phyloP scores from a whole-genome alignment of 148 eudicot species.

The Arctostaphylos glauca region DNA sequence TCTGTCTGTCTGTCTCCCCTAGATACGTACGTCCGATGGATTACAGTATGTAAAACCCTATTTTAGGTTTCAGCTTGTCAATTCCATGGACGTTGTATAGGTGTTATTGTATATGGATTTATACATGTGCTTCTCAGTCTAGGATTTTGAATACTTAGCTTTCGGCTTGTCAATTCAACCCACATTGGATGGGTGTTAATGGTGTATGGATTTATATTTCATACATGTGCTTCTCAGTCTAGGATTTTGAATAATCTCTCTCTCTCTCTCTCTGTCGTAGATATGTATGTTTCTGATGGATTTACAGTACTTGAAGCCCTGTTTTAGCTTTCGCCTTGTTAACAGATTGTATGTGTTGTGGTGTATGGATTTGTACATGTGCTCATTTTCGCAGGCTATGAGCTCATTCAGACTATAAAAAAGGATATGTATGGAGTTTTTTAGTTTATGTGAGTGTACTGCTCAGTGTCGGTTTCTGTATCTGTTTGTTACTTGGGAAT shows the following conservation, averaged over 20 bases:
- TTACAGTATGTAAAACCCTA: not conserved
- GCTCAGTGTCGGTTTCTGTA: not conserved
- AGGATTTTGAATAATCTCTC: not conserved
- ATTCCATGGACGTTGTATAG: not conserved
- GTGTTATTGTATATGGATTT: not conserved
- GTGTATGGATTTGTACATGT: not conserved
- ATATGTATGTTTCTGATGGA: not conserved
- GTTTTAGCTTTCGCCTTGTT: not conserved
- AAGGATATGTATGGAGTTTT: not conserved
- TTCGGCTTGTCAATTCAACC: not conserved
- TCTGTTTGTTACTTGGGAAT: not conserved
- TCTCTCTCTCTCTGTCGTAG: too few species aligned
- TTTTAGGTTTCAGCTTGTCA: not conserved
- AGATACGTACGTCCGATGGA: not conserved
- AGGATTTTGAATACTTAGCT: not conserved
- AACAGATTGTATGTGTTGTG: too few species aligned
- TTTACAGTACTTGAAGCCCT: not conserved
- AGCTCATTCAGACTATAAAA: not conserved
- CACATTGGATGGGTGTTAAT: not conserved
- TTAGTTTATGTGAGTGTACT: not conserved
- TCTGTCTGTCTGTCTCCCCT: too few species aligned
- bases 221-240: not conserved
- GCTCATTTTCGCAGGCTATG: not conserved
- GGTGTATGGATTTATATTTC: not conserved
- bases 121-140: not conserved